A percentile compares a stretch with the other conserved stretches of the same genome.
phyloP scores from a whole-genome alignment of 2,329 filamentous ascomycete genomes.

The Neurospora crassa region DNA sequence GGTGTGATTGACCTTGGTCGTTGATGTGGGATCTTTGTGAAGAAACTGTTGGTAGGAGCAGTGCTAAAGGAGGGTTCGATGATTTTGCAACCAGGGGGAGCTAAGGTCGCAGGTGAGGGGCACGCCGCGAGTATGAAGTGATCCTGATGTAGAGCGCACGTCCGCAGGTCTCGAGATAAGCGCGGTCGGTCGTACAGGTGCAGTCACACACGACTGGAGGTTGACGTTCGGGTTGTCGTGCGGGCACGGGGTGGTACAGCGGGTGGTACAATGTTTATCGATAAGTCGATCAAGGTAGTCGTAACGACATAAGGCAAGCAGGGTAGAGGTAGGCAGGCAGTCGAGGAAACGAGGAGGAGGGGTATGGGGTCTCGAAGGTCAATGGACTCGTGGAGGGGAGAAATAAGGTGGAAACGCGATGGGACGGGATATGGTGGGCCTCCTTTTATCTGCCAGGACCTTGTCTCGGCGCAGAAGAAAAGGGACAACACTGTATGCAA shows the following conservation, averaged over 20 bases:
- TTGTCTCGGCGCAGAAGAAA: neutral
- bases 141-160: neutral
- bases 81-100: neutral
- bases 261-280: neutral
- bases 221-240: neutral
- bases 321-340: neutral
- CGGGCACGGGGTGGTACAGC: neutral
- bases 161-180: neutral
- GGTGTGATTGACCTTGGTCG: neutral
- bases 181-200: neutral
- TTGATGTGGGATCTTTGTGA: neutral
- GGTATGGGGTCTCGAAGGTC: neutral
- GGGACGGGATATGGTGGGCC: neutral
- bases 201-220: neutral
- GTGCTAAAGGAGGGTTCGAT: neutral
- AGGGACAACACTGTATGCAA: neutral
- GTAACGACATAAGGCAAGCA: neutral
- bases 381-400: neutral
- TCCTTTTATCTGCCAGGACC: neutral
- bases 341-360: neutral
- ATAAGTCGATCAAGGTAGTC: neutral
- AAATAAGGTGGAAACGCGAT: neutral
- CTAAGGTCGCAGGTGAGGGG: neutral
- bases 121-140: neutral
- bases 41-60: neutral